phyloP scores from a whole-genome alignment of 257 asterid species.

The Plantago major region DNA sequence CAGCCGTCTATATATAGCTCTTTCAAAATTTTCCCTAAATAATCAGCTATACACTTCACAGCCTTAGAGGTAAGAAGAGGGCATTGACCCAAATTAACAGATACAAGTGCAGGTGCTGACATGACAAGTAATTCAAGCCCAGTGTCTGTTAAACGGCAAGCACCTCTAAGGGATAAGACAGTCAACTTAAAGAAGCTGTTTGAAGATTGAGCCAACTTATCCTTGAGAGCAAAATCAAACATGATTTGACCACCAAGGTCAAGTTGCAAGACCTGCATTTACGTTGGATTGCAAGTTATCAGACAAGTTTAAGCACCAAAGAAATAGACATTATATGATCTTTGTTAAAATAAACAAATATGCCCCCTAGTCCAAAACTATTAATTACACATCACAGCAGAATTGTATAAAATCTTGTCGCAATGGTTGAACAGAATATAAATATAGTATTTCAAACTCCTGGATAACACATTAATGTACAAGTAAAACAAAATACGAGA shows the following conservation, averaged over 20 bases:
- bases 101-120: conserved; percentile 52
- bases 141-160: conserved; percentile 57
- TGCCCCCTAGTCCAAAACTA: too few relatives aligned
- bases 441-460: too few relatives aligned
- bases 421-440: too few relatives aligned
- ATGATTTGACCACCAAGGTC: conserved; percentile 72
- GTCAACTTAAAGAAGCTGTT: conserved; percentile 40
- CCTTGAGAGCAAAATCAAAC: conserved; percentile 40
- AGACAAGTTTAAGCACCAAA: too few relatives aligned
- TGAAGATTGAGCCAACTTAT: conserved; percentile 27
- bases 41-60: conserved; percentile 41
- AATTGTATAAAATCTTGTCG: too few relatives aligned
- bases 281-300: conserved; percentile 15
- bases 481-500: too few relatives aligned
- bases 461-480: too few relatives aligned
- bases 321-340: too few relatives aligned
- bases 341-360: too few relatives aligned
- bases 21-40: conserved; percentile 58
- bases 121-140: conserved; percentile 44
- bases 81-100: conserved; percentile 70
- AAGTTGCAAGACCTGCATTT: conserved; percentile 79
- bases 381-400: too few relatives aligned
- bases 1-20: conserved; percentile 73
- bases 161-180: conserved; percentile 74
- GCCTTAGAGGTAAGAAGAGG: conserved; percentile 49